Base-by-base conservation (phyloP, 805 yeast genomes). In the Ogataea corticis region DNA sequence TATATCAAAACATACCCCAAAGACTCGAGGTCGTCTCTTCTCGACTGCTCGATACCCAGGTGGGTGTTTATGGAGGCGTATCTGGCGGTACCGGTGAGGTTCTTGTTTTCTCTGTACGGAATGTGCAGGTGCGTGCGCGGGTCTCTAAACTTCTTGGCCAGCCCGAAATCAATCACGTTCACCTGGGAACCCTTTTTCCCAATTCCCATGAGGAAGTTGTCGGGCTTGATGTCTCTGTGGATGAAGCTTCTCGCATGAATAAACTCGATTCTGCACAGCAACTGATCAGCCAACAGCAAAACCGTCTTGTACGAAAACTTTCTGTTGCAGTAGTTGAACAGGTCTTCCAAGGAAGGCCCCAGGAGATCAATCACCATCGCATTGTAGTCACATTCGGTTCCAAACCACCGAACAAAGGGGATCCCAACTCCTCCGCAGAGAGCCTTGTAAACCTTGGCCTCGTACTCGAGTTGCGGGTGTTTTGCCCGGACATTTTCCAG, bases 401-500 rank as follows among this genome's bases (percentile, higher is more conserved):
- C 99, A 66, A 82, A 91, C 95, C 97, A 92, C 66, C 98, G 82
- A 28, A 92, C 90, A 69, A 90, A 91, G 3, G 99, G 98, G 47
- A 92, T 90, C 27, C 99, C 98, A 30, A 92, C 92, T 27, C 98
- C 98, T 30, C 98, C 99, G 53, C 96, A 84, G 44, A 92, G 72
- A 2, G 96, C 91, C 63, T 87, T 89, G 72, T 92, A 92, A 19
- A 94, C 98, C 56, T 95, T 83, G 13, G 97, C 96, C 68, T 92
- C 99, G 65, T 92, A 94, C 62, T 92, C 97, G 55, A 92, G 76
- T 70, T 92, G 99, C 1, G 99, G 98, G 65, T 94, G 98, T 62
- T 89, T 87, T 2, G 98, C 96, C 46, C 85, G 76, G 43, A 87
- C 81, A 52, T 87, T 84, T 65, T 92, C 99, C 51, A 92, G 75